These are phyloP conservation scores for Abortiporus biennis DNA, from an alignment of 1,284 basidiomycete species.

Conservation along the genomic window DNA sequence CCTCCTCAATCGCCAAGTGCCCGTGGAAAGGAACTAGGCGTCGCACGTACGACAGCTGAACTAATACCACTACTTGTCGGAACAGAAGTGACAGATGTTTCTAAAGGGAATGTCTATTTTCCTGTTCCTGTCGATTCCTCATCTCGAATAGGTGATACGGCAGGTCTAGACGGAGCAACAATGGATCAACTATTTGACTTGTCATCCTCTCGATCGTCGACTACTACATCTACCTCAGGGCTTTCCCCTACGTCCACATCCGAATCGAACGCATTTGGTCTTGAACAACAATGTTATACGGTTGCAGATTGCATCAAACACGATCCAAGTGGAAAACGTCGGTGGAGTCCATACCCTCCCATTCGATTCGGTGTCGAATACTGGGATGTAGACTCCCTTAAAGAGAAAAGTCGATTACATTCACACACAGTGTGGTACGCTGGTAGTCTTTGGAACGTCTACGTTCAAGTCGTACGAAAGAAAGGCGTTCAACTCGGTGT, in stretches of 20 bases:
- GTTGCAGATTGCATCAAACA: slow-evolving; percentile 34
- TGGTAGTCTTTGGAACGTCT: slow-evolving; percentile 79
- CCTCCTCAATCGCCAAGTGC: slow-evolving; percentile 29
- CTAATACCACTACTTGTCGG: slow-evolving; percentile 28
- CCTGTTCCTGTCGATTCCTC: slow-evolving; percentile 76
- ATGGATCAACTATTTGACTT: slow-evolving; percentile 49
- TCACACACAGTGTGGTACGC: slow-evolving; percentile 78
- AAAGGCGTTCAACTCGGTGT: slow-evolving; percentile 80
- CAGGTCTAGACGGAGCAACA: slow-evolving; percentile 43
- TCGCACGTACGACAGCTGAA: slow-evolving; percentile 45
- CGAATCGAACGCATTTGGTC: slow-evolving; percentile 60
- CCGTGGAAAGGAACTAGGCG: slow-evolving; percentile 55
- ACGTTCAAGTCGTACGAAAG: slow-evolving; percentile 79
- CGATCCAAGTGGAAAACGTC: slow-evolving; percentile 36
- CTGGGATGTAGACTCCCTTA: slow-evolving; percentile 79
- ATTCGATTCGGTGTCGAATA: slow-evolving; percentile 86
- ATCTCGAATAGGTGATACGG: slow-evolving; percentile 71
- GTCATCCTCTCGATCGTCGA: slow-evolving; percentile 13
- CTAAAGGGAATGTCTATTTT: slow-evolving; percentile 45
- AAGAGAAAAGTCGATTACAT: slow-evolving; percentile 78
- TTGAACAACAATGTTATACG: slow-evolving; percentile 41
- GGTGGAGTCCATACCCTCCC: slow-evolving; percentile 66
- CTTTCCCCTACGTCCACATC: slow-evolving; percentile 26
- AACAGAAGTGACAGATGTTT: slow-evolving; percentile 19
- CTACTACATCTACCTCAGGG: slow-evolving; percentile 14